Conservation (phyloP, 1,139 yeast species). For the Scheffersomyces segobiensis region DNA sequence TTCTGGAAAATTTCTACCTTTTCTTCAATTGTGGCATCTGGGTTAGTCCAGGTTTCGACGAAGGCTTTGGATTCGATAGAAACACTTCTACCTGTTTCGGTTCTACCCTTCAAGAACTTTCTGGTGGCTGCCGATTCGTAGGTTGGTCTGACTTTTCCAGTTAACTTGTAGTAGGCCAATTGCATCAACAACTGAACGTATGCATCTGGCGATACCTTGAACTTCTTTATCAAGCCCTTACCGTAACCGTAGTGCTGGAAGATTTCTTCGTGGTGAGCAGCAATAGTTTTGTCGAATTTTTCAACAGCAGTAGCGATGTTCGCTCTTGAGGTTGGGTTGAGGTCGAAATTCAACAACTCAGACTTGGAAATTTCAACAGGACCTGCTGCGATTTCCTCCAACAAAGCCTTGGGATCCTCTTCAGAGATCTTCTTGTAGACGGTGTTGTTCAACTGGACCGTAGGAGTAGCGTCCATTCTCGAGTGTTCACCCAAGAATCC, state of each 20-base stretch:
- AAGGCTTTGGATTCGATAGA: constrained; percentile 73
- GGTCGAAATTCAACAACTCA: constrained; percentile 39
- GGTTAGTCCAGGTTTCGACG: constrained; percentile 73
- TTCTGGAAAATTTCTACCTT: constrained; percentile 70
- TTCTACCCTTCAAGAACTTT: constrained; percentile 84
- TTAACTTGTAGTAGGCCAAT: constrained; percentile 74
- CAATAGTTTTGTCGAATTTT: constrained; percentile 53
- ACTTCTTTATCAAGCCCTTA: constrained; percentile 65
- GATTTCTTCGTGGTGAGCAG: constrained; percentile 58
- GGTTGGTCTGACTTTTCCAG: constrained; percentile 84
- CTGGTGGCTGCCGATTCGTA: constrained; percentile 97
- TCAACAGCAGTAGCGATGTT: constrained; percentile 58
- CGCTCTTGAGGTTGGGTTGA: constrained; percentile 51
- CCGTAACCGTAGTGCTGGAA: constrained; percentile 77
- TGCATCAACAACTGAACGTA: constrained; percentile 75
- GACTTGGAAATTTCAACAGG: constrained; percentile 20
- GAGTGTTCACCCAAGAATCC: constrained; percentile 98
- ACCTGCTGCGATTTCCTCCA: constrained; percentile 23
- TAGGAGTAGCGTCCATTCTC: constrained; percentile 98
- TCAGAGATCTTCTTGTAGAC: constrained; percentile 59
- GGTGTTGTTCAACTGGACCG: constrained; percentile 82
- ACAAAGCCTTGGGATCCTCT: constrained; percentile 36
- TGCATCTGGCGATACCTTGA: constrained; percentile 77
- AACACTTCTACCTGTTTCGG: constrained; percentile 93
- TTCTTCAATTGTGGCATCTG: constrained; percentile 52